A percentile compares a stretch with the other conserved stretches of the same genome.
Conservation (phyloP, 495 filamentous ascomycete genomes). For the Hyaloscypha finlandica region DNA sequence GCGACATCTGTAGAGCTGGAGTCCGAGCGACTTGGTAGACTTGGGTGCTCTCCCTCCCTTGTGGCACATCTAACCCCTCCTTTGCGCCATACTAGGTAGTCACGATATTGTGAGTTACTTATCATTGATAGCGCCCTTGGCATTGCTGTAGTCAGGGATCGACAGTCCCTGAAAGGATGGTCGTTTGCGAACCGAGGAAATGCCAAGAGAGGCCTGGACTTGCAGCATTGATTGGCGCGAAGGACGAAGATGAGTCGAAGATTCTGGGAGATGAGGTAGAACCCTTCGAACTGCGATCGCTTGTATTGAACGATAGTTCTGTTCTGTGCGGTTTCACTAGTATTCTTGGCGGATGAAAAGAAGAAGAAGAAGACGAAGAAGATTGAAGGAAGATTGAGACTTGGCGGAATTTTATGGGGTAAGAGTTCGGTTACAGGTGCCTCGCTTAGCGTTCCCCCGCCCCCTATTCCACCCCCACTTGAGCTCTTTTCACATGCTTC, state of each 20-base stretch:
- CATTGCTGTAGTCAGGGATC: not conserved
- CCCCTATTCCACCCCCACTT: not conserved
- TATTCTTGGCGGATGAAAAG: not conserved
- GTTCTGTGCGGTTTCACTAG: not conserved
- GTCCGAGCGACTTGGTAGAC: no score
- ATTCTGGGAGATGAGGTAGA: no score
- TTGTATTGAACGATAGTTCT: not conserved
- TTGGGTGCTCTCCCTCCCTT: not conserved
- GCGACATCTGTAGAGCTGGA: no score
- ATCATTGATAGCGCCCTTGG: slow-evolving; percentile 11
- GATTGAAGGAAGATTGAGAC: not conserved
- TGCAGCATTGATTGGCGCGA: no score
- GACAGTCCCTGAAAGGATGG: slow-evolving; percentile 11
- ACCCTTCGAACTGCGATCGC: no score
- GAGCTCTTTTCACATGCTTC: no score
- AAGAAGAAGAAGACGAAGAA: not conserved
- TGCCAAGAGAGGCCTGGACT: not conserved
- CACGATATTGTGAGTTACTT: not conserved
- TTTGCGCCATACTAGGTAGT: not conserved
- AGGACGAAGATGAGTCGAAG: no score
- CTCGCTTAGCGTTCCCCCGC: not conserved
- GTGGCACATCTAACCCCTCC: not conserved
- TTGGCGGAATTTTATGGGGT: not conserved
- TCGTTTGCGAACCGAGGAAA: slow-evolving; percentile 2
- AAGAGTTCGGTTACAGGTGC: not conserved